Evolutionary conservation across 352 stramenopile genomes (phyloP), one percentile per base, ranked within the genome.

Genomic region (Phytophthora multivora): DNA sequence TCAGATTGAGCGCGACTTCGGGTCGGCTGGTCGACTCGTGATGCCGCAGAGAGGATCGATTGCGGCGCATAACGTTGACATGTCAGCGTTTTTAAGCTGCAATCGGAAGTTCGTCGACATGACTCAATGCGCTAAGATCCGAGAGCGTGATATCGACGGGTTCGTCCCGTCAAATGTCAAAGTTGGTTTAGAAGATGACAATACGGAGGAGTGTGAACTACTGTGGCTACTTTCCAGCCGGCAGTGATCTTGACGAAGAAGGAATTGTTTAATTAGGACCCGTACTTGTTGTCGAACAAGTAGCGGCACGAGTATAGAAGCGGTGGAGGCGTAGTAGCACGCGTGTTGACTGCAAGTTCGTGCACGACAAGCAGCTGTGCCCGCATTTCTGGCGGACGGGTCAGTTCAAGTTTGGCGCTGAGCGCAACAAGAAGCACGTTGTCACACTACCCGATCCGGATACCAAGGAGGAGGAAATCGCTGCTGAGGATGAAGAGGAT

Each of bases 301-400:
- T n/a, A n/a, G n/a, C n/a, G n/a, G n/a, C n/a, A n/a, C n/a, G n/a
- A n/a, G n/a, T n/a, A n/a, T n/a, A n/a, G n/a, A n/a, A n/a, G n/a
- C n/a, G n/a, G n/a, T n/a, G n/a, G n/a, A n/a, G n/a, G n/a, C n/a
- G n/a, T n/a, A n/a, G n/a, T n/a, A n/a, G 66, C 52, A 62, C 50
- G 15, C 62, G 67, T 11, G 25, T 38, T 9, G 45, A 54, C 58
- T 90, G 83, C 66, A 69, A 57, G 38, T 64, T 62, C 43, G 71
- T 90, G 51, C 83, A 91, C 57, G 83, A 91, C 70, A 57, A 51
- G 51, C 50, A 72, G 45, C 63, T 89, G 18, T 91, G 82, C 25
- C 12, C 23, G 6, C 59, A 52, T 50, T 91, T 73, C 50, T 90
- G 73, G 60, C 75, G 71, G 23, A 64, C 62, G 0, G 80, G 83